Percentiles rank a stretch among this genome's conserved stretches.
Conservation (phyloP, 441 rosid genomes). For the Populus hybrid region DNA sequence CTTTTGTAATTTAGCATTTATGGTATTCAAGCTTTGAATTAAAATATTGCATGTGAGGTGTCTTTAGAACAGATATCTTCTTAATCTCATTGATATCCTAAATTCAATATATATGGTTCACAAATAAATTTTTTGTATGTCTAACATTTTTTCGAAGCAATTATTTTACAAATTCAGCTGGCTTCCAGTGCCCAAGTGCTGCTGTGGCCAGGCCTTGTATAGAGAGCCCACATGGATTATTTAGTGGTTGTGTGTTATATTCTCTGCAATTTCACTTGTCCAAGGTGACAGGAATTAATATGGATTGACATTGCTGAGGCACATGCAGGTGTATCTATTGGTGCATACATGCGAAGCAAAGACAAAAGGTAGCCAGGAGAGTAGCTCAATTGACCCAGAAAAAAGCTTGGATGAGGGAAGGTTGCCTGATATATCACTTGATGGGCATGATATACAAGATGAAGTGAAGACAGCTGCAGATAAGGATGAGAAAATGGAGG, state of each 20-base stretch:
- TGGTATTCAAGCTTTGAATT: not conserved
- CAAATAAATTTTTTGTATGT: not conserved
- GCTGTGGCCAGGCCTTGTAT: not conserved
- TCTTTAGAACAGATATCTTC: not conserved
- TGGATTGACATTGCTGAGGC: conserved; percentile 18
- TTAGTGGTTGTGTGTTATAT: not conserved
- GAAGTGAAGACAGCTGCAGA: conserved; percentile 30
- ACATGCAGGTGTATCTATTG: conserved; percentile 74
- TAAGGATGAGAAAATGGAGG: conserved; percentile 35
- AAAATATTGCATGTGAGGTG: not conserved
- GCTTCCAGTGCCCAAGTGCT: not conserved
- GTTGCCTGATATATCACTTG: conserved; percentile 38
- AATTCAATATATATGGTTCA: not conserved
- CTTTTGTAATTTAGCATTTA: conserved; percentile 7
- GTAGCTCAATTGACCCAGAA: conserved; percentile 33
- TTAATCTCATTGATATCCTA: not conserved
- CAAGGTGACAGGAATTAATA: conserved; percentile 7
- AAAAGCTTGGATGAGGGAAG: conserved; percentile 31
- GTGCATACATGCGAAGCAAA: conserved; percentile 66
- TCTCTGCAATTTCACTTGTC: not conserved
- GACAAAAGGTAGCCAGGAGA: conserved; percentile 28
- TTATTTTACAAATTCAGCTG: not conserved
- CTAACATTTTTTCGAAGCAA: not conserved
- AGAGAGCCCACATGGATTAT: not conserved
- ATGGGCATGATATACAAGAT: conserved; percentile 31